Base-by-base conservation (phyloP, 2,329 filamentous ascomycete genomes). In the Hypoxylon sp. region DNA sequence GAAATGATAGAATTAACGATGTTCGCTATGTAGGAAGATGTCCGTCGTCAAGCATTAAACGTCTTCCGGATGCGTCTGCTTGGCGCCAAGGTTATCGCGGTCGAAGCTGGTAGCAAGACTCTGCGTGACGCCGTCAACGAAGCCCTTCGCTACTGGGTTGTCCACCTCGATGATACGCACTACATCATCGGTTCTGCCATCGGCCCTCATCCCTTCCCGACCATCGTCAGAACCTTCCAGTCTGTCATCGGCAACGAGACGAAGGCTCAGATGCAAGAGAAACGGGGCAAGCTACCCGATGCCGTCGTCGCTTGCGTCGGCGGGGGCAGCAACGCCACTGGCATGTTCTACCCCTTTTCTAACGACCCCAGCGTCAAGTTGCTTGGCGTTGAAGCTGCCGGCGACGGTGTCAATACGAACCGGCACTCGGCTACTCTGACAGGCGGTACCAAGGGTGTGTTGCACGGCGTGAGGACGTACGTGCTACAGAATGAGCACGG, bases 121-220 rank as follows among this genome's bases (percentile, higher is more conserved):
- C 85, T 93, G 24, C 88, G 90, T 57, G 90, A 94, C 70, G 90
- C 94, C 2, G 94, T 98, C 77, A 98, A 98, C 78, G 94, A 99
- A 78, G 93, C 95, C 17, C 80, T 99, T 71, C 90, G 95, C 41
- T 88, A 91, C 62, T 99, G 95, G 95, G 93, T 99, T 15, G 90
- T 93, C 54, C 85, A 93, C 67, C 89, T 99, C 13, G 88, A 93
- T 69, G 96, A 91, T 15, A 98, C 95, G 0, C 95, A 99, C 81
- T 99, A 98, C 81, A 95, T 98, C 69, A 96, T 99, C 69, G 95
- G 95, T 54, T 97, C 92, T 13, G 95, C 95, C 40, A 99, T 99
- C 68, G 95, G 95, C 0, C 95, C 95, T 43, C 95, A 99, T 74
- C 95, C 95, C 9, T 98, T 97, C 88, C 95, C 95, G 1, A 96